phyloP scores from a whole-genome alignment of 2,329 filamentous ascomycete species.

The Dothistroma pini region DNA sequence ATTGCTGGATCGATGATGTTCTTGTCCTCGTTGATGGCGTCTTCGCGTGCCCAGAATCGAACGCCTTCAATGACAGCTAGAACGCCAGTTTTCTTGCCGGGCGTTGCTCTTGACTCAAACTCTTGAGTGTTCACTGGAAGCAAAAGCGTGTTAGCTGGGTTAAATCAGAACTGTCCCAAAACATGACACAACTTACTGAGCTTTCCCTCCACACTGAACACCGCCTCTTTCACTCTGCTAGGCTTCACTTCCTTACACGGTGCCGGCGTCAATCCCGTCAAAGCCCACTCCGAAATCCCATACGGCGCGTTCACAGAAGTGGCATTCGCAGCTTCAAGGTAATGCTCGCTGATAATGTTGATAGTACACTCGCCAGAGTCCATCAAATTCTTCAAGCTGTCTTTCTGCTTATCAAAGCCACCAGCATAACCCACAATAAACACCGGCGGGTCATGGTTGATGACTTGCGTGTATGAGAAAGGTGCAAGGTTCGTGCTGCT shows the following conservation, averaged over 20 bases:
- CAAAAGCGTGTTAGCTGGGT: neutral
- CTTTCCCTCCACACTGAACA: constrained; percentile 79
- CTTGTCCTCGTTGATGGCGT: constrained; percentile 75
- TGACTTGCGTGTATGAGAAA: constrained; percentile 80
- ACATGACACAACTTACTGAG: constrained; percentile 41
- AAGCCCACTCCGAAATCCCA: constrained; percentile 72
- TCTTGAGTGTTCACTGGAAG: constrained; percentile 60
- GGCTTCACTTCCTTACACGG: constrained; percentile 63
- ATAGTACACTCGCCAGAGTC: constrained; percentile 70
- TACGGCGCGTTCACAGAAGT: constrained; percentile 73
- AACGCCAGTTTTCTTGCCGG: constrained; percentile 71
- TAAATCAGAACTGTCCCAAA: no score
- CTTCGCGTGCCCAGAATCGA: constrained; percentile 83
- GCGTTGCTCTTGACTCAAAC: constrained; percentile 67
- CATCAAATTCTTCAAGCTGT: constrained; percentile 70
- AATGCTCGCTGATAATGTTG: constrained; percentile 83
- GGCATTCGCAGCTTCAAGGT: constrained; percentile 83
- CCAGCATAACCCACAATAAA: constrained; percentile 65
- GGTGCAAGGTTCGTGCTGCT: constrained; percentile 72
- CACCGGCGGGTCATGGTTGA: constrained; percentile 80
- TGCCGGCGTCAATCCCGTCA: constrained; percentile 70
- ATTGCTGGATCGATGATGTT: constrained; percentile 69
- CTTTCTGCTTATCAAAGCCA: constrained; percentile 63
- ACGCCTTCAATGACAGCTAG: constrained; percentile 78
- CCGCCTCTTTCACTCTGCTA: constrained; percentile 73